phyloP scores from a whole-genome alignment of 176 grass and related monocot genomes.

The Avena insularis region DNA sequence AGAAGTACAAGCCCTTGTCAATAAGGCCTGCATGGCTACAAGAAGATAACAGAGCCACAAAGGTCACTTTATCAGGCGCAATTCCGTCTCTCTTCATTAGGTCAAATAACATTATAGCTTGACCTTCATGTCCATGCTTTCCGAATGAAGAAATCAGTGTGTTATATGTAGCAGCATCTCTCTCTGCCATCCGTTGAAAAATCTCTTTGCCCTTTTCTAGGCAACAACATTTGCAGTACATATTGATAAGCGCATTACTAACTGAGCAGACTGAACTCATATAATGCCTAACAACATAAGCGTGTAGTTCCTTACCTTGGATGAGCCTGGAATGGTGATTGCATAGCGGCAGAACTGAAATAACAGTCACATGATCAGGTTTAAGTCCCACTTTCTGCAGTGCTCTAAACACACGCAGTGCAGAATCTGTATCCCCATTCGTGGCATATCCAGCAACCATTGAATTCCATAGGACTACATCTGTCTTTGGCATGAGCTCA shows the following conservation, averaged over 20 bases:
- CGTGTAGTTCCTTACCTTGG: constrained; percentile 61
- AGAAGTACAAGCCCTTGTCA: constrained; percentile 61
- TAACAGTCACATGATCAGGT: constrained; percentile 60
- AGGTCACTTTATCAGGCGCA: constrained; percentile 71
- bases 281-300: constrained; percentile 45
- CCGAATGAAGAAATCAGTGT: constrained; percentile 72
- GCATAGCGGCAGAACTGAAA: constrained; percentile 65
- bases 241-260: constrained; percentile 66
- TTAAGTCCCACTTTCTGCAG: constrained; percentile 47
- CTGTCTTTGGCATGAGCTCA: constrained; percentile 35
- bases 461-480: constrained; percentile 69
- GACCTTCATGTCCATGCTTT: constrained; percentile 54
- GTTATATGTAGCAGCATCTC: constrained; percentile 66
- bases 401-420: constrained; percentile 41
- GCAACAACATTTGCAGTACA: constrained; percentile 75
- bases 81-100: constrained; percentile 51
- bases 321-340: constrained; percentile 49
- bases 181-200: constrained; percentile 45
- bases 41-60: constrained; percentile 71
- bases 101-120: constrained; percentile 58
- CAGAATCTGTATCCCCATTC: constrained; percentile 55
- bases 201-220: constrained; percentile 46
- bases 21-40: constrained; percentile 73
- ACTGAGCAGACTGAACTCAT: constrained; percentile 57
- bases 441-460: constrained; percentile 54